Percentiles rank a stretch among this genome's conserved stretches.
phyloP scores from a whole-genome alignment of 2,329 filamentous ascomycete species.

The Trichoderma atrobrunneum region DNA sequence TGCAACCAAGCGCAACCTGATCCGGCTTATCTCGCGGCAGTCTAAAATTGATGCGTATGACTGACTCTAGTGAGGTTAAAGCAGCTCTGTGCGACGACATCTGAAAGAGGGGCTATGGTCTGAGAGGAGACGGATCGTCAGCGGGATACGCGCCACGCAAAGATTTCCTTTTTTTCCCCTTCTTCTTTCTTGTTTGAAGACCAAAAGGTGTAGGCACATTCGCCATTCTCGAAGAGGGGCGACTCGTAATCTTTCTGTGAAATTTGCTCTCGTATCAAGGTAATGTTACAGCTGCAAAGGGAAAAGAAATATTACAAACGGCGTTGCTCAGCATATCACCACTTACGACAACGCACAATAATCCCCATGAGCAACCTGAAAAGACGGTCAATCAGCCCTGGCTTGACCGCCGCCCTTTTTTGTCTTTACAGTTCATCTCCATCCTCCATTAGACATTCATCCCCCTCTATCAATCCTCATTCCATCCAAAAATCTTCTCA shows the following conservation, averaged over 20 bases:
- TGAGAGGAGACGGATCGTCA: neutral
- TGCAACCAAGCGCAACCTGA: neutral
- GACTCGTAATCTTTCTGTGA: neutral
- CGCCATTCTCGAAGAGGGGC: neutral
- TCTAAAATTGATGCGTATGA: neutral
- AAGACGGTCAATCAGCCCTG: neutral
- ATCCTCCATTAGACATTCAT: neutral
- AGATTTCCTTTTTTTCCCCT: neutral
- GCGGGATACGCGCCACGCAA: neutral
- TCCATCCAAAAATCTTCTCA: neutral
- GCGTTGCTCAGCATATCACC: neutral
- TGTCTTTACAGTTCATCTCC: neutral
- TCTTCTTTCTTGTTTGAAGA: neutral
- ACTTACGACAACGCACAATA: neutral
- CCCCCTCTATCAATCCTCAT: neutral
- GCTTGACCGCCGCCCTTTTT: neutral
- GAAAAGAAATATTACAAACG: neutral
- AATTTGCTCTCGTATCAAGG: neutral
- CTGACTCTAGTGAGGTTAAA: neutral
- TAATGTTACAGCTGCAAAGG: neutral
- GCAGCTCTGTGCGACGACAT: neutral
- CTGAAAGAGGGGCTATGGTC: neutral
- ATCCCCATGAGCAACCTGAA: neutral
- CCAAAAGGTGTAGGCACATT: neutral
- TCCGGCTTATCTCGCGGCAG: neutral